Conservation (phyloP, 1,284 basidiomycete species). For the Ceratorhiza oryzae-sativae region DNA sequence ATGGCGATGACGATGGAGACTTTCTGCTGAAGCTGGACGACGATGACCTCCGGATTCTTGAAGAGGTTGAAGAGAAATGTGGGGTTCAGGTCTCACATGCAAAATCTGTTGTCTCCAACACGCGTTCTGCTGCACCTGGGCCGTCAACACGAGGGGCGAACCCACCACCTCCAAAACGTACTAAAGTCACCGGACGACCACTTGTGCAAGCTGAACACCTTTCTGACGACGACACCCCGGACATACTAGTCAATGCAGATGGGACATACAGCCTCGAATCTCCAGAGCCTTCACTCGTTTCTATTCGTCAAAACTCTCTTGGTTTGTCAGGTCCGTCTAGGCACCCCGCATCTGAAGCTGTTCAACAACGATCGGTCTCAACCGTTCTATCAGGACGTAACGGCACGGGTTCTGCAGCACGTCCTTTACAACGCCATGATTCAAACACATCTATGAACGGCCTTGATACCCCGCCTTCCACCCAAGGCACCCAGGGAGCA, state of each 20-base stretch:
- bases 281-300: slow-evolving; percentile 17
- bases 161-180: slow-evolving; percentile 22
- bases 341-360: background rate
- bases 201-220: background rate
- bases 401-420: background rate
- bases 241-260: slow-evolving; percentile 27
- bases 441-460: slow-evolving; percentile 4
- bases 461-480: slow-evolving; percentile 26
- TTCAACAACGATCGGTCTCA: background rate
- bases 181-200: background rate
- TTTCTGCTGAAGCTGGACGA: slow-evolving; percentile 30
- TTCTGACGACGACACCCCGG: slow-evolving; percentile 21
- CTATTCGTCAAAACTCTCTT: background rate
- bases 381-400: background rate
- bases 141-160: slow-evolving; percentile 10
- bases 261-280: slow-evolving; percentile 29
- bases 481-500: slow-evolving; percentile 23
- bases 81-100: background rate
- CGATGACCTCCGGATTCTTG: slow-evolving; percentile 22
- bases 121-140: background rate
- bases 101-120: background rate
- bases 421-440: slow-evolving; percentile 15
- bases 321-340: background rate
- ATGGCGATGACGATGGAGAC: slow-evolving; percentile 29
- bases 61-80: slow-evolving; percentile 32